Conservation (phyloP, 805 yeast species). For the Metschnikowia rubicola region DNA sequence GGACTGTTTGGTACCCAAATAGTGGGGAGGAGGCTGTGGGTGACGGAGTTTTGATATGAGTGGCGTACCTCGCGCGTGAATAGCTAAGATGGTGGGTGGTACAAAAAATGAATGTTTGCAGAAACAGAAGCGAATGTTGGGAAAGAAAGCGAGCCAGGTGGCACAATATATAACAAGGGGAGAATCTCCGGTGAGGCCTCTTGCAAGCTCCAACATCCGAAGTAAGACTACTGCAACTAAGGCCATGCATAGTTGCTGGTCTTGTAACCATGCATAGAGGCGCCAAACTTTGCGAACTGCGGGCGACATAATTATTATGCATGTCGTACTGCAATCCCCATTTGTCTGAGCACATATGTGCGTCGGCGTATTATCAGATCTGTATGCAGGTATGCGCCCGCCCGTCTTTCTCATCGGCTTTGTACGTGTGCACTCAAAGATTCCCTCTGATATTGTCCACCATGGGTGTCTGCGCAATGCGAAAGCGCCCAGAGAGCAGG, state of each 20-base stretch:
- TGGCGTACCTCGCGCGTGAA: no score
- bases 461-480: no score
- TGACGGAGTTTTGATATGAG: neutral
- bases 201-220: neutral
- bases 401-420: no score
- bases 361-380: neutral
- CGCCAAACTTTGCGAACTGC: slow-evolving; percentile 7
- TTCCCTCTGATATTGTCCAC: no score
- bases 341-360: neutral
- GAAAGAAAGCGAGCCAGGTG: neutral
- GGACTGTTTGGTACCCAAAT: neutral
- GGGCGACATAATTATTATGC: slow-evolving; percentile 2
- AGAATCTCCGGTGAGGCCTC: neutral
- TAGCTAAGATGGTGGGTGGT: neutral
- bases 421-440: no score
- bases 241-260: slow-evolving; percentile 9
- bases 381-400: slow-evolving; percentile 1
- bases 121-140: neutral
- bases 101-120: neutral
- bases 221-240: slow-evolving; percentile 4
- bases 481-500: no score
- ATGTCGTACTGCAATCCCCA: slow-evolving; percentile 7
- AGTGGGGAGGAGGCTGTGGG: neutral
- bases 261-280: slow-evolving; percentile 7
- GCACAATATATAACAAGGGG: neutral